Evolutionary conservation across 1,284 basidiomycete genomes (phyloP).

Genomic region (Fomitopsis pinicola): DNA sequence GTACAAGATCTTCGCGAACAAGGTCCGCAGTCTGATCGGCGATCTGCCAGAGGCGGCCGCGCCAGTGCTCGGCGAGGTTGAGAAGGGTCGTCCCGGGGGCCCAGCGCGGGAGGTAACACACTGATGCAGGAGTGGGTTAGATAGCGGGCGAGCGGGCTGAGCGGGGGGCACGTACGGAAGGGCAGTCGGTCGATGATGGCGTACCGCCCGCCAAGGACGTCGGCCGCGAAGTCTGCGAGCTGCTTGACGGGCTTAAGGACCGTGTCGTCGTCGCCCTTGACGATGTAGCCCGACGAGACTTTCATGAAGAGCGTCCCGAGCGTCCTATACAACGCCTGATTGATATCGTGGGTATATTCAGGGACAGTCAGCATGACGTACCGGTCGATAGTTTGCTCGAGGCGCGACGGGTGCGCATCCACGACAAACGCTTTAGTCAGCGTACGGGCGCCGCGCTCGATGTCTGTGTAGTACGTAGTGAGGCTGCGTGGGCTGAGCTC

Average conservation of each 20-base stretch:
- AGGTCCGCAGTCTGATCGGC: slow-evolving; percentile 14
- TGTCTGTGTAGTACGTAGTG: slow-evolving; percentile 10
- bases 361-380: not conserved
- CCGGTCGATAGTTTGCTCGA: slow-evolving; percentile 1
- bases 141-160: not conserved
- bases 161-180: slow-evolving; percentile 13
- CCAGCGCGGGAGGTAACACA: slow-evolving; percentile 30
- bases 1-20: slow-evolving; percentile 11
- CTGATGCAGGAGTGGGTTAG: slow-evolving; percentile 10
- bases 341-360: not conserved
- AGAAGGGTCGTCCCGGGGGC: slow-evolving; percentile 25
- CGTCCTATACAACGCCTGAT: slow-evolving; percentile 1
- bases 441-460: slow-evolving; percentile 12
- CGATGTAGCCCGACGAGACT: slow-evolving; percentile 17
- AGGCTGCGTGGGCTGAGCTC: slow-evolving; percentile 12
- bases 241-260: slow-evolving; percentile 20
- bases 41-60: slow-evolving; percentile 13
- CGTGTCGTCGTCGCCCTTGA: slow-evolving; percentile 12
- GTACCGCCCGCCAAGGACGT: slow-evolving; percentile 25
- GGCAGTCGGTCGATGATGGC: slow-evolving; percentile 26
- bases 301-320: slow-evolving; percentile 15
- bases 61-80: slow-evolving; percentile 15
- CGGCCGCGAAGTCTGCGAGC: slow-evolving; percentile 21
- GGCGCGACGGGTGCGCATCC: not conserved
- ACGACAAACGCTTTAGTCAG: slow-evolving; percentile 10